These are phyloP conservation scores for Dovyalis caffra DNA, from an alignment of 345 rosid genomes.

Conservation along the genomic window DNA sequence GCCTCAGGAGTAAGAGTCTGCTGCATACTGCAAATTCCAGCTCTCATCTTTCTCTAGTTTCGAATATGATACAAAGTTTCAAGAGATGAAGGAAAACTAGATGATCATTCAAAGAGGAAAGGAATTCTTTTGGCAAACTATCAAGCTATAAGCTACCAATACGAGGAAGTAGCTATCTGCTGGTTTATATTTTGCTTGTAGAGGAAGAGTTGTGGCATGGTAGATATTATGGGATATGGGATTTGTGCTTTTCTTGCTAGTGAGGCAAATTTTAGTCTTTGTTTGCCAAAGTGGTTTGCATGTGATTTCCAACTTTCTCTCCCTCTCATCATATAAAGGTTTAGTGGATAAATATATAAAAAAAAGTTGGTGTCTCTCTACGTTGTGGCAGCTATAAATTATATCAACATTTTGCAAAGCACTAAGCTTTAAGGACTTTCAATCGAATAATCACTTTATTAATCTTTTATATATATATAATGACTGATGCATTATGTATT, in stretches of 20 bases:
- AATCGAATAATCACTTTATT: conserved; percentile 48
- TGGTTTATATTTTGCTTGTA: conserved; percentile 1
- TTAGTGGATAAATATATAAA: conserved; percentile 24
- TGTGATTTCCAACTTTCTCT: conserved; percentile 47
- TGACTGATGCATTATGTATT: conserved; percentile 12
- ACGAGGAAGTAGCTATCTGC: conserved; percentile 7
- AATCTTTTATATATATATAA: not conserved
- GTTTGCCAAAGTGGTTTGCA: conserved; percentile 56
- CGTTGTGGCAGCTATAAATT: conserved; percentile 20
- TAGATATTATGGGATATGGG: conserved; percentile 23
- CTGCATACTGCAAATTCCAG: conserved; percentile 82
- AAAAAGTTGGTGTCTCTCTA: conserved; percentile 20
- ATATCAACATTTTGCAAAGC: conserved; percentile 16
- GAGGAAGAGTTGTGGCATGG: conserved; percentile 2
- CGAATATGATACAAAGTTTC: not conserved
- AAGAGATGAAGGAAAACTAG: not conserved
- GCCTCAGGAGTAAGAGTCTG: conserved; percentile 84
- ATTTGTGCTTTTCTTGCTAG: conserved; percentile 70
- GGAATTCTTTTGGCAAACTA: conserved; percentile 3
- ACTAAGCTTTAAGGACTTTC: conserved; percentile 27
- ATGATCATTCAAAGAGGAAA: not conserved
- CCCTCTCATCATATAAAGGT: conserved; percentile 24
- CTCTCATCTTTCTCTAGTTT: conserved; percentile 52
- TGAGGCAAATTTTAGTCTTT: conserved; percentile 48
- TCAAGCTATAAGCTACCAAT: not conserved